phyloP scores from a whole-genome alignment of 78 protist species.

The Dictyostelium brefeldianum region DNA sequence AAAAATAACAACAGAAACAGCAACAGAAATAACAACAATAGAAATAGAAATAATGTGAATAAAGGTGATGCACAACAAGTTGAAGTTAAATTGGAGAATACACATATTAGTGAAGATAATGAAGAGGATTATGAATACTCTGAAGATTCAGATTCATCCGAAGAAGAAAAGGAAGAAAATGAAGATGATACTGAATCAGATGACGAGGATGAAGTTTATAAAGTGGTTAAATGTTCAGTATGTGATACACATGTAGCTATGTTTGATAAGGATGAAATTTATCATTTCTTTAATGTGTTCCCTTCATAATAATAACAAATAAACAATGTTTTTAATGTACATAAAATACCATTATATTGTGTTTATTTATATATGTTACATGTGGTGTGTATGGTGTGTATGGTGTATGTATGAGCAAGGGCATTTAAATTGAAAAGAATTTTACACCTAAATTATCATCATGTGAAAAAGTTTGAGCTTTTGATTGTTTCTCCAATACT shows the following conservation, averaged over 20 bases:
- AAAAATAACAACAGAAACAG: neutral
- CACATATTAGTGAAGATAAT: neutral
- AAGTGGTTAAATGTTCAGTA: constrained; percentile 71
- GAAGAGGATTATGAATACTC: neutral
- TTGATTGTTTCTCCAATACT: constrained; percentile 71
- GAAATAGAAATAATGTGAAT: constrained; percentile 19
- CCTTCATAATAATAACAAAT: constrained; percentile 54
- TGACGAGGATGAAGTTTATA: constrained; percentile 21
- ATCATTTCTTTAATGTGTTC: constrained; percentile 87
- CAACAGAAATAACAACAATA: neutral
- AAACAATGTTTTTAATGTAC: neutral
- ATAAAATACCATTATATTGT: neutral
- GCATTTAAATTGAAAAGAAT: constrained; percentile 82
- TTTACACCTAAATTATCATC: constrained; percentile 83
- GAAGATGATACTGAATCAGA: neutral
- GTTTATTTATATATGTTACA: too few relatives aligned
- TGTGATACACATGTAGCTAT: constrained; percentile 83
- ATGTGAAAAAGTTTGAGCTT: constrained; percentile 73
- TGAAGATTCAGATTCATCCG: neutral
- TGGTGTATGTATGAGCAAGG: neutral
- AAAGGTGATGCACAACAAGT: constrained; percentile 17
- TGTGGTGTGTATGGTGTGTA: too few relatives aligned
- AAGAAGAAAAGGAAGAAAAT: neutral
- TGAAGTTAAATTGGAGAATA: neutral
- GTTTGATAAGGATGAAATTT: constrained; percentile 82